Conservation (phyloP, 805 yeast species). For the Candida incommunis region DNA sequence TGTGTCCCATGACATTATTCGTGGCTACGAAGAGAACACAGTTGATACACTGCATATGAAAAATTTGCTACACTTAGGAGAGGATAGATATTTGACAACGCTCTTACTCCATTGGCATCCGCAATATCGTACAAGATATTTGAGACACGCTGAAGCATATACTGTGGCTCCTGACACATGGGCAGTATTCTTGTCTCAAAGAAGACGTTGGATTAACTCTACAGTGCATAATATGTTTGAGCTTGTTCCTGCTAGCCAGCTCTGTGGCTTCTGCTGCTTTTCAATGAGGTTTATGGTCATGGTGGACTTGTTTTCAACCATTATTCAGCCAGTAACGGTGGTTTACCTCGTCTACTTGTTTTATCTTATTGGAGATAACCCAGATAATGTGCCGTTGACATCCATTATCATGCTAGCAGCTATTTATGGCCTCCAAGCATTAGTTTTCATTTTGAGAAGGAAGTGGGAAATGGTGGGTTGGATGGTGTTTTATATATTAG, state of each 20-base stretch:
- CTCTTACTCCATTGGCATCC: conserved; percentile 44
- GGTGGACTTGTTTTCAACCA: conserved; percentile 42
- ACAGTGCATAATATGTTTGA: conserved; percentile 51
- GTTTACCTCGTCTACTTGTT: conserved; percentile 33
- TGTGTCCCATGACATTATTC: conserved; percentile 45
- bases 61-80: conserved; percentile 47
- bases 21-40: conserved; percentile 38
- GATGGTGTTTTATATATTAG: conserved; percentile 41
- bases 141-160: conserved; percentile 44
- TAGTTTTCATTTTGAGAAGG: conserved; percentile 33
- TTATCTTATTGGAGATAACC: conserved; percentile 33
- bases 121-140: conserved; percentile 38
- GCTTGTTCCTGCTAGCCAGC: conserved; percentile 40
- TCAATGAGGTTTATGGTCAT: conserved; percentile 47
- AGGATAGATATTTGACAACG: conserved; percentile 44
- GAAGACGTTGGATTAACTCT: conserved; percentile 57
- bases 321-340: conserved; percentile 48
- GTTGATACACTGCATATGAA: conserved; percentile 46
- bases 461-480: conserved; percentile 37
- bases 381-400: conserved; percentile 37
- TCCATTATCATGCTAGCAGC: conserved; percentile 41
- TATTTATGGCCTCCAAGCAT: conserved; percentile 44
- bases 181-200: conserved; percentile 43
- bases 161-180: conserved; percentile 48
- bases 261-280: conserved; percentile 54